A percentile compares a stretch with the other conserved stretches of the same genome.
Evolutionary conservation across 106 monocot genomes (phyloP).

Genomic region (Hemerocallis citrina): DNA sequence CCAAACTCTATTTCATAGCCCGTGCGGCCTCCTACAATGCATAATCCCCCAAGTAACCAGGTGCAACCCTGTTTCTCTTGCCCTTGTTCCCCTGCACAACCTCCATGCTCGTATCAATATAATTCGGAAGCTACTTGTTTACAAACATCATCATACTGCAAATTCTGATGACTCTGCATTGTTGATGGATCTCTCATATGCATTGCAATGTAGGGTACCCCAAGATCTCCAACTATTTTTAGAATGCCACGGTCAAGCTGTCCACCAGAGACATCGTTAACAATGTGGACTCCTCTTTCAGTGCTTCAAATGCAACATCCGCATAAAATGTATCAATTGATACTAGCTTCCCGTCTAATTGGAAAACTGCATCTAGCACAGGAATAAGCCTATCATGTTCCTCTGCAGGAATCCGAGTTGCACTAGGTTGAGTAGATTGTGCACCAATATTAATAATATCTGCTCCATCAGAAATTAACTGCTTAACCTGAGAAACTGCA

Average conservation of each 20-base stretch:
- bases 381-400: conserved; percentile 76
- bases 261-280: conserved; percentile 92
- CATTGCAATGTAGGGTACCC: conserved; percentile 70
- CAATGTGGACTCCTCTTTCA: conserved; percentile 75
- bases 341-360: conserved; percentile 57
- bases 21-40: too few relatives aligned
- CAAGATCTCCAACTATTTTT: conserved; percentile 35
- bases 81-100: too few relatives aligned
- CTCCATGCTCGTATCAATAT: too few relatives aligned
- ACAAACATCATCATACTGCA: conserved; percentile 66
- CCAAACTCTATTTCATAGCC: too few relatives aligned
- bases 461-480: conserved; percentile 69
- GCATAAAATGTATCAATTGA: conserved; percentile 90
- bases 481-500: conserved; percentile 55
- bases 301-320: conserved; percentile 71
- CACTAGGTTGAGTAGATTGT: conserved; percentile 81
- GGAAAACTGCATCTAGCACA: conserved; percentile 50
- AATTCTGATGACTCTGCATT: conserved; percentile 64
- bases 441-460: conserved; percentile 93
- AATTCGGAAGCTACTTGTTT: conserved; percentile 62
- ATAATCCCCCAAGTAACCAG: too few relatives aligned
- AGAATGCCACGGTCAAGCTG: conserved; percentile 63
- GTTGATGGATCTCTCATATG: conserved; percentile 93
- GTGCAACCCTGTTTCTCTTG: too few relatives aligned
- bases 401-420: conserved; percentile 49